phyloP scores from a whole-genome alignment of 2,329 filamentous ascomycete genomes.

The Fusarium brachygibbosum region DNA sequence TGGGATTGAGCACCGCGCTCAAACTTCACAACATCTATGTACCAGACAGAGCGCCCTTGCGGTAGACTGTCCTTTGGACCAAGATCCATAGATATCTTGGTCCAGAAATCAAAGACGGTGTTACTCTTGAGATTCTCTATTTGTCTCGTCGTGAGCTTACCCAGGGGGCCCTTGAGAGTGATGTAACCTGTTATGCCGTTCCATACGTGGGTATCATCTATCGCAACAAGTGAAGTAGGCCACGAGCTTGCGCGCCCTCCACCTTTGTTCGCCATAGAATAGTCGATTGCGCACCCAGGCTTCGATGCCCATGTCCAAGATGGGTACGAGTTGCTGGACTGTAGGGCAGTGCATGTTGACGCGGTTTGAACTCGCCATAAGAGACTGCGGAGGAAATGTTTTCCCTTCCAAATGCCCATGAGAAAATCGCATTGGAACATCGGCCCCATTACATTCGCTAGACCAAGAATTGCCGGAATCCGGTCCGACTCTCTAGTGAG shows the following conservation, averaged over 20 bases:
- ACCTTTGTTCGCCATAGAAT: not conserved
- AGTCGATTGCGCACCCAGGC: not conserved
- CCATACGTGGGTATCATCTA: not conserved
- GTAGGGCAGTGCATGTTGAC: not conserved
- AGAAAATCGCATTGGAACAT: not conserved
- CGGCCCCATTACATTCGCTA: not conserved
- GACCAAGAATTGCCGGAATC: not conserved
- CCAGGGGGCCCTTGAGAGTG: not conserved
- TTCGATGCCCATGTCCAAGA: not conserved
- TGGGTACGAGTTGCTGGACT: not conserved
- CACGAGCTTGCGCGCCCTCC: not conserved
- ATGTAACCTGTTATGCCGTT: not conserved
- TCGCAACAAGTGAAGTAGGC: not conserved
- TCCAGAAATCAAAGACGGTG: accelerated
- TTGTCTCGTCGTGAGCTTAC: not conserved
- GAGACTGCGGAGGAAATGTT: not conserved
- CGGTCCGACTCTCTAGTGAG: not conserved
- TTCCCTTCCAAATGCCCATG: not conserved
- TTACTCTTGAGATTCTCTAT: accelerated
- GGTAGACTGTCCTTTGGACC: not conserved
- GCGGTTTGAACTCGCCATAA: not conserved
- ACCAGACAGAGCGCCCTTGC: not conserved
- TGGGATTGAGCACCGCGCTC: not conserved
- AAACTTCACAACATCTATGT: not conserved
- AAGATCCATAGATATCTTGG: not conserved